A percentile compares a stretch with the other conserved stretches of the same genome.
These are phyloP conservation scores for Verticillium dahliae DNA, from an alignment of 2,329 filamentous ascomycete genomes.

Conservation along the genomic window DNA sequence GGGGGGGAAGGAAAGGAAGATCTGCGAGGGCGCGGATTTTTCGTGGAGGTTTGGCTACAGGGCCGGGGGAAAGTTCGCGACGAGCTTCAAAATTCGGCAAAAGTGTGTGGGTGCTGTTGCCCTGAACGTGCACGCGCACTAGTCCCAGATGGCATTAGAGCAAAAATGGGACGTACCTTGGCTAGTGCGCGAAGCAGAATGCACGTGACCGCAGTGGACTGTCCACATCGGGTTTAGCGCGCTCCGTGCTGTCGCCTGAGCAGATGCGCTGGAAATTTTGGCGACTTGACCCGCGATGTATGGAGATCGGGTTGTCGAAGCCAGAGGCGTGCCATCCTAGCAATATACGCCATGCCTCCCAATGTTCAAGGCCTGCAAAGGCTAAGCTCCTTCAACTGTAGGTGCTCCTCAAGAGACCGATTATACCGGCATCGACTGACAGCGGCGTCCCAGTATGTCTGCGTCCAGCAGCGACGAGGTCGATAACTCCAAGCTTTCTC, in stretches of 20 bases:
- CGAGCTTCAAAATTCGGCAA: slow-evolving; percentile 4
- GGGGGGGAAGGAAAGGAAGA: slow-evolving; percentile 19
- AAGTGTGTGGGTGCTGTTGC: slow-evolving; percentile 5
- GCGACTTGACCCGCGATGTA: slow-evolving; percentile 5
- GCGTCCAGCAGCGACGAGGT: slow-evolving; percentile 40
- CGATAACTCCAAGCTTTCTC: slow-evolving; percentile 42
- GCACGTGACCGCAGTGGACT: slow-evolving; percentile 25
- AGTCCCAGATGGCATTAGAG: slow-evolving; percentile 16
- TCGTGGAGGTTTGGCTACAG: background rate
- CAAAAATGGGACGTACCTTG: background rate
- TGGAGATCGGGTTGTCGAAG: slow-evolving; percentile 6
- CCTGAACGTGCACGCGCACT: slow-evolving; percentile 15
- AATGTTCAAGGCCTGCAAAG: slow-evolving; percentile 56
- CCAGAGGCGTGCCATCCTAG: slow-evolving; percentile 9
- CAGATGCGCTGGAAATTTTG: slow-evolving; percentile 8
- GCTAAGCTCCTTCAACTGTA: slow-evolving; percentile 55
- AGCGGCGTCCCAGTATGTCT: slow-evolving; percentile 47
- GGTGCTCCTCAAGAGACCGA: slow-evolving; percentile 17
- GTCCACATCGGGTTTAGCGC: background rate
- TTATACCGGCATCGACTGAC: slow-evolving; percentile 2
- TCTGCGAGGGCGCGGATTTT: slow-evolving; percentile 11
- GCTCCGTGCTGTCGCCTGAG: background rate
- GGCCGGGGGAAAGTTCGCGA: slow-evolving; percentile 5
- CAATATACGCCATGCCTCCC: slow-evolving; percentile 52
- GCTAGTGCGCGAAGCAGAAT: background rate